phyloP scores from a whole-genome alignment of 176 grass and related monocot genomes.

The Avena atlantica region DNA sequence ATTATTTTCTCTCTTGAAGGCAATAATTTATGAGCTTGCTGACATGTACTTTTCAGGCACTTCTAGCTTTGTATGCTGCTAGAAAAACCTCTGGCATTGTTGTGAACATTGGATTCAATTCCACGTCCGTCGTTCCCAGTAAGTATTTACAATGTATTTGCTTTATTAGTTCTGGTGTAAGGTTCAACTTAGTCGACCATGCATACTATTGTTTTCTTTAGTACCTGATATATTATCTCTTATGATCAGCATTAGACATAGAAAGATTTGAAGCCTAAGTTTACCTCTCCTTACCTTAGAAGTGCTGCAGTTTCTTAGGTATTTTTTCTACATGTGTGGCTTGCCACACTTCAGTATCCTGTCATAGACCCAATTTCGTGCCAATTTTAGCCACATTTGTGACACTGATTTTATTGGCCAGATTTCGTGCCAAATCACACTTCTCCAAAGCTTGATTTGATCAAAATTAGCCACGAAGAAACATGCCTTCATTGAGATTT shows the following conservation, averaged over 20 bases:
- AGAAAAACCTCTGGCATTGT: conserved; percentile 83
- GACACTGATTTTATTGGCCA: background rate
- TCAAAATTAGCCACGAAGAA: background rate
- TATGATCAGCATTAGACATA: background rate
- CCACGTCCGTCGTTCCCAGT: conserved; percentile 86
- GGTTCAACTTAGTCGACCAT: background rate
- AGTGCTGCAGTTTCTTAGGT: background rate
- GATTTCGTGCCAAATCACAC: background rate
- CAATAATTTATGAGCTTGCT: background rate
- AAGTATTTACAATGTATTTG: conserved; percentile 33
- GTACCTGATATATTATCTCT: background rate
- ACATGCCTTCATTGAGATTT: background rate
- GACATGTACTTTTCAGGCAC: conserved; percentile 66
- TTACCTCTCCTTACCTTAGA: background rate
- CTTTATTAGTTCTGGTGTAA: conserved; percentile 11
- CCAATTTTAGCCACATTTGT: background rate
- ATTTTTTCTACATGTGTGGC: background rate
- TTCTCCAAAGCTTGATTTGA: background rate
- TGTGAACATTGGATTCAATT: conserved; percentile 95
- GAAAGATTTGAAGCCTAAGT: background rate
- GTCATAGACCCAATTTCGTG: background rate
- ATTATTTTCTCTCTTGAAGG: background rate
- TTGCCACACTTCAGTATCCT: background rate
- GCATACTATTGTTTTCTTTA: conserved; percentile 23
- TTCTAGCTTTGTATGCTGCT: conserved; percentile 91